Evolutionary conservation across 345 rosid species (phyloP), one percentile per base, ranked within the genome.

Genomic region (Eucalyptus brandiana): DNA sequence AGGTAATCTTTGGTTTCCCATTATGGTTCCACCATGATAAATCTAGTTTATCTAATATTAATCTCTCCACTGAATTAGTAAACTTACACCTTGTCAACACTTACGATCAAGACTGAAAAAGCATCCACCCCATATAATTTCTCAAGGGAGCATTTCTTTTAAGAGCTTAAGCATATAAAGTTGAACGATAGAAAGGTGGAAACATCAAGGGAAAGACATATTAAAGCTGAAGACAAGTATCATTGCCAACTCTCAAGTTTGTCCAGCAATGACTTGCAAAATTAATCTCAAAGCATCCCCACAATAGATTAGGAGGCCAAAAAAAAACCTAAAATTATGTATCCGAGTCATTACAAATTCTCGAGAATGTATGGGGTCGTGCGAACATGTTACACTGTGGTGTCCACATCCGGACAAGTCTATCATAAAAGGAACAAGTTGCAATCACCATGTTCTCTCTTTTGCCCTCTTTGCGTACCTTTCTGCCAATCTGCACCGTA

Each of bases 361-460:
- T 72, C 28, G 18, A 19, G 15, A 37, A 72, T 72, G 45, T 37
- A 37, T 37, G 81, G 65, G 49, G 47, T 86, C 12, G 30, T 15
- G 87, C 30, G 30, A 54, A 47, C n/a, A 88, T 60, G 81, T 91
- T 88, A 88, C 88, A 89, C 92, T 93, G 88, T 2, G 96, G 99
- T 87, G 88, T 89, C 98, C 98, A 95, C 89, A 96, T 40, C 45
- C 93, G 95, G 69, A 97, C 94, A 90, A 96, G 96, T 69, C 90
- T 88, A 83, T 97, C 99, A 90, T 95, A 97, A 72, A 97, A 95
- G 21, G 99, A 97, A 91, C 98, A 97, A 89, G 97, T 96, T 45
- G 98, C 98, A 89, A 95, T 95, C 76, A 91, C 51, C 90, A 80
- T 91, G 53, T 83, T 93, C 87, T 91, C 93, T 89, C 88, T 88